Percentiles rank a stretch among this genome's conserved stretches.
Conservation (phyloP, 805 yeast species). For the Nakazawaea siamensis region DNA sequence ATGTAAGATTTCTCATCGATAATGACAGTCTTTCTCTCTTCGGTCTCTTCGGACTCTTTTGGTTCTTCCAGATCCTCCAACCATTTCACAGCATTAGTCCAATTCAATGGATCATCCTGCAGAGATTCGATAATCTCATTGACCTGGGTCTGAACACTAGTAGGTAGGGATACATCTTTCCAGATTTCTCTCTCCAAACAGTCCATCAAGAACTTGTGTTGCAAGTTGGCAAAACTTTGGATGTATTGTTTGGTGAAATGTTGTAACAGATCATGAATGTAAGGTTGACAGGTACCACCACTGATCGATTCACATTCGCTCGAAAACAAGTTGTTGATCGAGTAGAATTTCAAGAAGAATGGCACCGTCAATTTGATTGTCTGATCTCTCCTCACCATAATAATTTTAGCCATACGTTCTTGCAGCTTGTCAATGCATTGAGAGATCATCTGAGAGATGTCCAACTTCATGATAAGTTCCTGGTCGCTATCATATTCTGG, state of each 20-base stretch:
- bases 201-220: slow-evolving; percentile 35
- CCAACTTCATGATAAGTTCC: slow-evolving; percentile 48
- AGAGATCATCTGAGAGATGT: slow-evolving; percentile 56
- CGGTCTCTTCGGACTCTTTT: too few species aligned
- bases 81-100: slow-evolving; percentile 33
- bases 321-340: slow-evolving; percentile 60
- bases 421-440: slow-evolving; percentile 68
- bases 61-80: slow-evolving; percentile 26
- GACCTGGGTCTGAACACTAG: slow-evolving; percentile 37
- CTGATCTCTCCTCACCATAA: slow-evolving; percentile 70
- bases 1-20: slow-evolving; percentile 51
- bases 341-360: slow-evolving; percentile 60
- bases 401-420: slow-evolving; percentile 65
- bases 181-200: slow-evolving; percentile 66
- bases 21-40: slow-evolving; percentile 24
- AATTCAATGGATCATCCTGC: slow-evolving; percentile 35
- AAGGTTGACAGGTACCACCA: slow-evolving; percentile 50
- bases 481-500: slow-evolving; percentile 20
- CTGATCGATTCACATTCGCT: slow-evolving; percentile 79
- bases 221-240: slow-evolving; percentile 43
- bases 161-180: slow-evolving; percentile 61
- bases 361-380: slow-evolving; percentile 47
- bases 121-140: slow-evolving; percentile 43
- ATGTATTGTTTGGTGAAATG: slow-evolving; percentile 58
- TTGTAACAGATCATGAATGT: slow-evolving; percentile 60